Base-by-base conservation (phyloP, 192 early-diverging fungal genomes). In the Coemansia sp. region DNA sequence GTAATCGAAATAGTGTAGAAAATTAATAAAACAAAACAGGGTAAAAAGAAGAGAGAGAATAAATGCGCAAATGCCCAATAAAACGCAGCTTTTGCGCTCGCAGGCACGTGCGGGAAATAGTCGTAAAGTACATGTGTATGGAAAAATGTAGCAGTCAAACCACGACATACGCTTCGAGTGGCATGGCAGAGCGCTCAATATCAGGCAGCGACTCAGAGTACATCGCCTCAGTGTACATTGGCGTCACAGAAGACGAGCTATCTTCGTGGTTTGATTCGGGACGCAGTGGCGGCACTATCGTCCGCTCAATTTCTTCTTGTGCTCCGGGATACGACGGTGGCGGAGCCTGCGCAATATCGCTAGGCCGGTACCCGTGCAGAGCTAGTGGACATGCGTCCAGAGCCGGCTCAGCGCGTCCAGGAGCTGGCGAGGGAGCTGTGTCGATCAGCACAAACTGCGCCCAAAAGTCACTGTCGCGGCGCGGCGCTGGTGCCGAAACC, bases 401-500 rank as follows among this genome's bases (percentile, higher is more conserved):
- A 2, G 14, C 48, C 34, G 4, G 15, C 21, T 63, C 56, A 46
- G 40, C 12, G 25, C 52, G 52, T 28, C 23, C 50, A 52, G 23
- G 25, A 4, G 52, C 52, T 14, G 25, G 28, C 23, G 37, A 15
- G 21, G 36, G 22, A 3, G 37, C 55, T 0, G 65, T 74, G 28
- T 79, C 77, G 12, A 79, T 59, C 23, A 79, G 53, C 42, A 79
- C 77, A 47, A 70, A 79, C 31, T 79, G 61, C 11, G 71, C 65
- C 60, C 68, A 69, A 51, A 74, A 61, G 57, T 74, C 65, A 28
- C 53, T 62, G 60, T 79, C 77, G 34, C 77, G 60, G 31, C 65
- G 67, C 19, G 53, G 55, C 10, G 48, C 68, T 17, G 34, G 56
- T 2, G 72, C 60, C 1, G 78, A 64, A 42, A 75, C 69, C 9